Evolutionary conservation across 345 rosid species (phyloP), one percentile per base, ranked within the genome.

Genomic region (Hibiscus trionum): DNA sequence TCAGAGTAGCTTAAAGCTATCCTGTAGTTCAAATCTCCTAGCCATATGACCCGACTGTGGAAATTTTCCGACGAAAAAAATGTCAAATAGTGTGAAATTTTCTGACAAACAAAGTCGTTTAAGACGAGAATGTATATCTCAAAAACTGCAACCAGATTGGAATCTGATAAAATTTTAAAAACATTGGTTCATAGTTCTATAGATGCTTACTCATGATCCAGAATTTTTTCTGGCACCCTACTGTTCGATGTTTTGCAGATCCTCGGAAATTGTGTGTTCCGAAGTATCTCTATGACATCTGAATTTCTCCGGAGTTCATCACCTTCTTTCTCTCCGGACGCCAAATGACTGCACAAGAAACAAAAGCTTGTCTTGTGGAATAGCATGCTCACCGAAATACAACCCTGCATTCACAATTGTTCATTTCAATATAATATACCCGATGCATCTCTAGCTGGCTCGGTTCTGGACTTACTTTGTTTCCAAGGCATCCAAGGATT

Each of bases 261-360:
- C 81, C 86, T 85, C 4, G 82, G 82, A 74, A 94, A 94, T 72
- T 82, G 88, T n/a, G 98, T 94, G 82, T 86, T 91, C 78, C 74
- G 89, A 37, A 91, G 93, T 73, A 88, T 94, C 81, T 91, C 97
- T 0, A 76, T 74, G 7, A 91, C 99, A 69, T 94, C 97, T 33
- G 57, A 83, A 74, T 94, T 94, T 85, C 99, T 85, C 73, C 97
- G 79, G 11, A 79, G 89, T 73, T 92, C 96, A 55, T 94, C 99
- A 1, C 99, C 97, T 81, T 94, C 99, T 82, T 87, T 94, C 78
- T 94, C 96, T 15, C 99, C 99, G 0, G 99, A 94, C 56, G 99
- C 97, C 85, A 94, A 79, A 84, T 94, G 97, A 79, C 97, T 88
- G 73, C 97, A 91, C 12, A 91, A 69, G 75, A 94, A 91, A 82